Conservation (phyloP, 2,329 filamentous ascomycete species). For the Colletotrichum limetticola region DNA sequence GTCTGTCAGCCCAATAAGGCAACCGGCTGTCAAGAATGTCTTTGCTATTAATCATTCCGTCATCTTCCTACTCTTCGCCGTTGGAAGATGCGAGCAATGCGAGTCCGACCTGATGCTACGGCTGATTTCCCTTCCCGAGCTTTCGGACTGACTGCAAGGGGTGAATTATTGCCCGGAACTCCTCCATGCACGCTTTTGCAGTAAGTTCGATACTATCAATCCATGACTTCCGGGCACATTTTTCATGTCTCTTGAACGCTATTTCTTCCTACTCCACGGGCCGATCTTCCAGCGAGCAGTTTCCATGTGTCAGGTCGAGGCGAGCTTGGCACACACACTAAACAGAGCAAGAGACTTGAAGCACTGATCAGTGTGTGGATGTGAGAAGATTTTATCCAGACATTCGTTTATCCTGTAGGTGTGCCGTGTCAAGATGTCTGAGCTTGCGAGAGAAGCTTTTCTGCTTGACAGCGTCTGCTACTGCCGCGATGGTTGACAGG, state of each 20-base stretch:
- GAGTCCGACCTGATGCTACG: background rate
- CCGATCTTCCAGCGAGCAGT: background rate
- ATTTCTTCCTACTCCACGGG: background rate
- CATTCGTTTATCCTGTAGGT: background rate
- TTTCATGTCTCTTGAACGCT: background rate
- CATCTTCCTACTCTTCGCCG: background rate
- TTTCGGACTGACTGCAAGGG: background rate
- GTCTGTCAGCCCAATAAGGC: slow-evolving; percentile 6
- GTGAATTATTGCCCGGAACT: background rate
- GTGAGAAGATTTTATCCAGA: background rate
- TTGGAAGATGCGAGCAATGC: background rate
- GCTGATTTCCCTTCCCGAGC: background rate
- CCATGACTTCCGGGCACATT: background rate
- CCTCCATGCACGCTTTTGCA: background rate
- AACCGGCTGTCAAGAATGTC: background rate
- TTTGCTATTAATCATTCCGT: background rate
- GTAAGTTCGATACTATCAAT: background rate
- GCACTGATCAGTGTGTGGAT: background rate
- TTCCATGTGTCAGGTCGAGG: background rate
- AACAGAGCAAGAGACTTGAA: no score
- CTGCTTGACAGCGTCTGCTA: background rate
- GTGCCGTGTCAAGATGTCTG: background rate
- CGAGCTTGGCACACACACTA: background rate
- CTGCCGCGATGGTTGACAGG: background rate
- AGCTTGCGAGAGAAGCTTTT: background rate